Base-by-base conservation (phyloP, 1,284 basidiomycete species). In the Moesziomyces sp. region DNA sequence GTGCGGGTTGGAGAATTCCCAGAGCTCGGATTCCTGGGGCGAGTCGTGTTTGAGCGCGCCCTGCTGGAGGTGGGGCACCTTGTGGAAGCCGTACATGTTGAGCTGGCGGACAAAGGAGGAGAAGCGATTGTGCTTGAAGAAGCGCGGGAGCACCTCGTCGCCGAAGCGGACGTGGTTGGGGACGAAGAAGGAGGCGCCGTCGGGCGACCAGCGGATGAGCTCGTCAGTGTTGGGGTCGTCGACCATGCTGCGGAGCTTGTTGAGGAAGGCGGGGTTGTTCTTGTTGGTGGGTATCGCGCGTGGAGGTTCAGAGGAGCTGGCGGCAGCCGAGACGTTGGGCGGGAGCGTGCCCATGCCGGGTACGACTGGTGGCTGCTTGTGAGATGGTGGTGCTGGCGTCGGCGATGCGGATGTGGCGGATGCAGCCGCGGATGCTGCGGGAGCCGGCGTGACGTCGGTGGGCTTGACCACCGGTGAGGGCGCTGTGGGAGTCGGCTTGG, bases 151-250 rank as follows among this genome's bases (percentile, higher is more conserved):
- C 26, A 85, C 84, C 85, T 97, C 92, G 50, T 91, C 90, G 3
- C 93, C 92, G 82, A 99, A 94, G 24, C 91, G 90, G 84, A 97
- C 94, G 81, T 94, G 92, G 85, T 97, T 93, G 52, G 94, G 90
- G 9, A 99, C 95, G 82, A 92, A 92, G 86, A 97, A 97, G 0
- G 93, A 92, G 80, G 94, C 92, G 19, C 94, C 94, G 23, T 89
- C 88, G 28, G 92, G 90, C 14, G 92, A 91, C 94, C 94, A 97
- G 75, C 91, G 88, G 80, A 97, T 97, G 63, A 96, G 87, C 77
- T 92, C 88, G 79, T 91, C 89, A 48, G 93, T 93, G 43, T 88
- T 87, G 7, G 90, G 88, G 84, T 97, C 93, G 75, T 93, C 93
- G 30, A 97, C 92, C 90, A 97, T 97, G 84, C 94, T 96, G 65